Conservation (phyloP, 148 eudicot genomes). For the Vaccinium vitisidaea region DNA sequence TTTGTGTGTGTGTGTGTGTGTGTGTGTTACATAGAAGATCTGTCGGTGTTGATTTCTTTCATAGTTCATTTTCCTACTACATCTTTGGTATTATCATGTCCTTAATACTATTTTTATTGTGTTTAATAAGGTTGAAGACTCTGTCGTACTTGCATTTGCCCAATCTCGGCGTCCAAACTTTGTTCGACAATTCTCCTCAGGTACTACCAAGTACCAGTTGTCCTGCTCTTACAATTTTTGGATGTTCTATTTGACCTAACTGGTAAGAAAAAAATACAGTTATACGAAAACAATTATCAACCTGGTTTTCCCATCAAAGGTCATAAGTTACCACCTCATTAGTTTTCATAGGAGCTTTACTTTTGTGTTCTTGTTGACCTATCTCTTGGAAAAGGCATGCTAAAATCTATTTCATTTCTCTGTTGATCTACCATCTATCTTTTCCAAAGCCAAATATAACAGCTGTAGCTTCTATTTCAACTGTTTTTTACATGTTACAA, state of each 20-base stretch:
- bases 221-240: background rate
- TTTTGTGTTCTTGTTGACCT: conserved; percentile 7
- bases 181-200: conserved; percentile 48
- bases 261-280: background rate
- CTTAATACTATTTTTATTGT: conserved; percentile 5
- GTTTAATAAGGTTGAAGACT: conserved; percentile 82
- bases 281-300: background rate
- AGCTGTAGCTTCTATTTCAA: background rate
- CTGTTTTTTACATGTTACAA: background rate
- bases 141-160: conserved; percentile 77
- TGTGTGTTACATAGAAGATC: background rate
- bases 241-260: background rate
- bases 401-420: background rate
- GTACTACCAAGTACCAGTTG: conserved; percentile 34
- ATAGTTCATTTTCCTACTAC: background rate
- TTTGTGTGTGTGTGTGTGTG: too few species aligned
- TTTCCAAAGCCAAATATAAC: conserved; percentile 5
- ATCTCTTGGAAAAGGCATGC: background rate
- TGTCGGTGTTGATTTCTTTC: background rate
- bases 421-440: background rate
- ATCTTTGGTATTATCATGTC: conserved; percentile 15
- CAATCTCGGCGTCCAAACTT: conserved; percentile 71
- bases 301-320: background rate
- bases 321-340: background rate
- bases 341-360: background rate